Evolutionary conservation across 1,139 yeast species (phyloP).

Genomic region (Lodderomyces pseudojiufengensis): DNA sequence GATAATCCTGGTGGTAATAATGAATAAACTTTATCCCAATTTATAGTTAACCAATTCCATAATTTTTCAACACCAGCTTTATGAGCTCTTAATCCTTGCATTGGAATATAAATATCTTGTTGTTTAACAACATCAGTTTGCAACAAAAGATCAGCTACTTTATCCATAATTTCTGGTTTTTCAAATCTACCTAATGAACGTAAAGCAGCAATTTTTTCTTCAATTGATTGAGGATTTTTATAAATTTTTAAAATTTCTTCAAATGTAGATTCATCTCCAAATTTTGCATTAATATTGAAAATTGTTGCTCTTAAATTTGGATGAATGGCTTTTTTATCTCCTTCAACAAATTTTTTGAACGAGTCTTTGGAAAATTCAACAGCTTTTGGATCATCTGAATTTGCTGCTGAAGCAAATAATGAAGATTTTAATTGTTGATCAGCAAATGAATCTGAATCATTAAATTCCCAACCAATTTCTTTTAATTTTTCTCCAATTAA

Average conservation of each 20-base stretch:
- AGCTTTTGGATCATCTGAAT: constrained; percentile 53
- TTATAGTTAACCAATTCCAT: constrained; percentile 74
- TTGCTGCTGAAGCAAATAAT: constrained; percentile 67
- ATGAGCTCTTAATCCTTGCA: constrained; percentile 65
- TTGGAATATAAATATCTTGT: constrained; percentile 80
- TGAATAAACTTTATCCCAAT: constrained; percentile 66
- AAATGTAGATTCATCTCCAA: constrained; percentile 62
- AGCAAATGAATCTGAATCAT: constrained; percentile 60
- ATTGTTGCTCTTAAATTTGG: constrained; percentile 77
- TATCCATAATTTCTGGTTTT: constrained; percentile 53
- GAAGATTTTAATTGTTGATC: constrained; percentile 72
- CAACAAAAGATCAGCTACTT: constrained; percentile 57
- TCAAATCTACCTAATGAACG: constrained; percentile 71
- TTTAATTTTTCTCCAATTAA: constrained; percentile 59
- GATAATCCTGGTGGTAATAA: constrained; percentile 79
- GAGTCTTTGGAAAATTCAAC: constrained; percentile 51
- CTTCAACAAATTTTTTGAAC: constrained; percentile 58
- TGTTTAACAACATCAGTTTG: constrained; percentile 67
- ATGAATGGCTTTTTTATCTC: constrained; percentile 69
- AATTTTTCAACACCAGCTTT: constrained; percentile 59
- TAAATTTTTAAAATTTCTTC: constrained; percentile 63
- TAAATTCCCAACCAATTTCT: constrained; percentile 67
- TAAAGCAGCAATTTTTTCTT: constrained; percentile 75
- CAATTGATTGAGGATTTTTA: constrained; percentile 61
- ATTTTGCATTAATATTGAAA: constrained; percentile 62